Percentiles rank a stretch among this genome's conserved stretches.
Conservation (phyloP, 495 filamentous ascomycete species). For the Terfezia boudieri region DNA sequence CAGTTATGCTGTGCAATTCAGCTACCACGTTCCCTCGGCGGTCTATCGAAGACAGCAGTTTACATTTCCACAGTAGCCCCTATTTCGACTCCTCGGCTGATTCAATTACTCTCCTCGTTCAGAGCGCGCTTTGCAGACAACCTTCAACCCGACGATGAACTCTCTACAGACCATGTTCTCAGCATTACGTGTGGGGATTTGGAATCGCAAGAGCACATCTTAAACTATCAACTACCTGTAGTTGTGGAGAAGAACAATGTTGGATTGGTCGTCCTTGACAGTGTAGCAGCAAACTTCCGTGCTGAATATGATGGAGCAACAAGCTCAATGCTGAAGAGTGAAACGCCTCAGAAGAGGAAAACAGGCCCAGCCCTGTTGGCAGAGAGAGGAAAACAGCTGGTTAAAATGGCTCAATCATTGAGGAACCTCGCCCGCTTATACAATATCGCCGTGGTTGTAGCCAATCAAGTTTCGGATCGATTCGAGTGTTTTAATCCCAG, state of each 20-base stretch:
- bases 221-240: slow-evolving; percentile 74
- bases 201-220: slow-evolving; percentile 86
- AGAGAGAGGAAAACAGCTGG: slow-evolving; percentile 31
- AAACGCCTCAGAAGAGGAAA: background rate
- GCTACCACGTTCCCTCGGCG: slow-evolving; percentile 40
- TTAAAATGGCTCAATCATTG: slow-evolving; percentile 52
- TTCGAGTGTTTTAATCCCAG: slow-evolving; percentile 25
- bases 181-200: slow-evolving; percentile 75
- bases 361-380: background rate
- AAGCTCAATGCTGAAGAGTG: background rate
- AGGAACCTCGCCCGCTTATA: slow-evolving; percentile 49
- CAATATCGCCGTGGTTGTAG: slow-evolving; percentile 64
- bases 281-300: slow-evolving; percentile 81
- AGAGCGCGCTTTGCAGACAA: slow-evolving; percentile 29
- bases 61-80: slow-evolving; percentile 93
- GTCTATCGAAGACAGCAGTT: slow-evolving; percentile 44
- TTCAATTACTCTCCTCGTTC: slow-evolving; percentile 50
- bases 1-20: slow-evolving; percentile 62
- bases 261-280: slow-evolving; percentile 69
- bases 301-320: slow-evolving; percentile 37
- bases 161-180: slow-evolving; percentile 33
- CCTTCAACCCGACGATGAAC: slow-evolving; percentile 19
- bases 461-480: slow-evolving; percentile 89
- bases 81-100: slow-evolving; percentile 54
- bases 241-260: slow-evolving; percentile 50